Percentiles rank a stretch among this genome's conserved stretches.
Evolutionary conservation across 805 yeast genomes (phyloP).

Genomic region (Saturnispora bothae): DNA sequence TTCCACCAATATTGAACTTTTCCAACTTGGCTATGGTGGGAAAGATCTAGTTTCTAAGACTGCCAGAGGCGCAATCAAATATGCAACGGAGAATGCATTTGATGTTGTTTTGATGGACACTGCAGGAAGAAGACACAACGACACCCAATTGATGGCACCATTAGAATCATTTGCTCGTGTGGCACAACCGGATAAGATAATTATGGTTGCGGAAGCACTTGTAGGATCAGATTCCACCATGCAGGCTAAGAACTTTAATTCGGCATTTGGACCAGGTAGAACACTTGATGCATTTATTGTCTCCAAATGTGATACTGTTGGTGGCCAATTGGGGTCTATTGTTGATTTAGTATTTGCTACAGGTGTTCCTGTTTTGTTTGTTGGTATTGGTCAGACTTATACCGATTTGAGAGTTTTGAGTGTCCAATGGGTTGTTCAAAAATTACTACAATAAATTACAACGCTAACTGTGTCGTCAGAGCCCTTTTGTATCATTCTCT

Average conservation of each 20-base stretch:
- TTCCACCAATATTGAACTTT: slow-evolving; percentile 54
- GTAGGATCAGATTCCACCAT: slow-evolving; percentile 96
- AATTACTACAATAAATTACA: slow-evolving; percentile 3
- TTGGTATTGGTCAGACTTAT: slow-evolving; percentile 95
- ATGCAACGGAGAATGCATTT: slow-evolving; percentile 56
- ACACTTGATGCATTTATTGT: slow-evolving; percentile 82
- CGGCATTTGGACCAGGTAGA: slow-evolving; percentile 80
- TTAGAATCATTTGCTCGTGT: slow-evolving; percentile 89
- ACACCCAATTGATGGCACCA: slow-evolving; percentile 90
- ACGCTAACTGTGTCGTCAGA: too few species aligned
- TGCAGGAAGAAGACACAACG: slow-evolving; percentile 96
- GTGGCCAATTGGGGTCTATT: slow-evolving; percentile 92
- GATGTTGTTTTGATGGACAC: slow-evolving; percentile 92
- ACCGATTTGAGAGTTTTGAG: slow-evolving; percentile 86
- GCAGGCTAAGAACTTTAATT: slow-evolving; percentile 88
- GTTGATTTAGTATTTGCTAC: slow-evolving; percentile 97
- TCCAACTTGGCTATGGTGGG: slow-evolving; percentile 94
- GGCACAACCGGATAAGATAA: slow-evolving; percentile 90
- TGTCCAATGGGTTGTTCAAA: slow-evolving; percentile 76
- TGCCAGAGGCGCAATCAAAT: slow-evolving; percentile 81
- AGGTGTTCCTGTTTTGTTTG: slow-evolving; percentile 87
- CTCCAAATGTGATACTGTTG: slow-evolving; percentile 95
- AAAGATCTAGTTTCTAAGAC: slow-evolving; percentile 89
- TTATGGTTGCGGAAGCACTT: slow-evolving; percentile 97
- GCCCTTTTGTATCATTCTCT: too few species aligned